A percentile compares a stretch with the other conserved stretches of the same genome.
phyloP scores from a whole-genome alignment of 805 yeast genomes.

The Lachancea meyersii region DNA sequence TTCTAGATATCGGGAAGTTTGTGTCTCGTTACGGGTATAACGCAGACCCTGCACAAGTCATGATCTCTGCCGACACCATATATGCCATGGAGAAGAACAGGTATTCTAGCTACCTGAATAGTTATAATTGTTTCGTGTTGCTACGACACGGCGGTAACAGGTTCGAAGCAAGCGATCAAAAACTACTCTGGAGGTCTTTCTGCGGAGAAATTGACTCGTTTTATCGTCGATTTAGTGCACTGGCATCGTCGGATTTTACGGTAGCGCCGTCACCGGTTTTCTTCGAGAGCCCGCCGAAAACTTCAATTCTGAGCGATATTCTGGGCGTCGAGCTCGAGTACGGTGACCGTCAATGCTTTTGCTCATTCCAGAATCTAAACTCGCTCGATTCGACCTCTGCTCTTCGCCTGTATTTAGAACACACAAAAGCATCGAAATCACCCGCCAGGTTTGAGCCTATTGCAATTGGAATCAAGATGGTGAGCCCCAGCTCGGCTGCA shows the following conservation, averaged over 20 bases:
- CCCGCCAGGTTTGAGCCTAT: conserved; percentile 1
- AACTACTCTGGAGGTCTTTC: conserved; percentile 1
- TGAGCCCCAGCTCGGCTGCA: not conserved
- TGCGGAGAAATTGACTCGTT: not conserved
- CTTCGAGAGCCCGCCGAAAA: conserved; percentile 1
- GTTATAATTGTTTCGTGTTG: conserved; percentile 14
- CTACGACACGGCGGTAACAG: conserved; percentile 8
- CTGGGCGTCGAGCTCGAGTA: conserved; percentile 1
- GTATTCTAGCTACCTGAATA: conserved; percentile 10
- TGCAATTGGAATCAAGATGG: conserved; percentile 2
- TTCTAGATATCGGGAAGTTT: not conserved
- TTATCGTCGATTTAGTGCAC: not conserved
- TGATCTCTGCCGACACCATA: not conserved
- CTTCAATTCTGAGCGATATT: not conserved
- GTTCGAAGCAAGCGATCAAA: not conserved
- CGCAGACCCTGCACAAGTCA: not conserved
- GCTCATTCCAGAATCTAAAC: conserved; percentile 2
- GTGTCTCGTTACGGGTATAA: not conserved
- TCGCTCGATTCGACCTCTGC: conserved; percentile 3
- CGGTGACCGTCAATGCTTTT: not conserved
- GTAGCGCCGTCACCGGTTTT: conserved; percentile 2
- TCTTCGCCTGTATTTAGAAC: conserved; percentile 1
- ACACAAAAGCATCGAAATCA: not conserved
- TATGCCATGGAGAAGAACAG: not conserved
- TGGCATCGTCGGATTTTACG: not conserved